Base-by-base conservation (phyloP, 1,284 basidiomycete species). In the Afroboletus lepidellus region DNA sequence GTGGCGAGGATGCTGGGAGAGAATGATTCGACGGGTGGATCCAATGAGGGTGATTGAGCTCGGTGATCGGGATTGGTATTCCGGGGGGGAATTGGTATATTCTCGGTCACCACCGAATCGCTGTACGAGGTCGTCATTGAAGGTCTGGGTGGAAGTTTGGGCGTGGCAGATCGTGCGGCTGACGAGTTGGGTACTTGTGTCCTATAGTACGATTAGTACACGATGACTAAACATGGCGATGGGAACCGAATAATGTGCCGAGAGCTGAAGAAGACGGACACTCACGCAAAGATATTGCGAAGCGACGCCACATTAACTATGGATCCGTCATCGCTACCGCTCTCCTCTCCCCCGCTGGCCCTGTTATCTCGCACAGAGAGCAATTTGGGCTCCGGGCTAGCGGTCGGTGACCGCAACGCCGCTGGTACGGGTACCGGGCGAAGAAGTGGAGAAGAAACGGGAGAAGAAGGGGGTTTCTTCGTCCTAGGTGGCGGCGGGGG, bases 401-500 rank as follows among this genome's bases (percentile, higher is more conserved):
- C 51, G 50, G 13, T 58, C 33, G 56, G 57, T 9, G 57, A 65
- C 58, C 50, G 47, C 29, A 60, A 58, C 24, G 58, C 54, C 12
- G 69, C 60, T 9, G 76, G 72, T 16, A 71, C 64, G 6, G 75
- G 73, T 3, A 74, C 72, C 1, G 78, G 76, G 12, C 72, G 71
- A 51, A 77, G 58, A n/a, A 76, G 66, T 18, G 79, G 76, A 4
- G 77, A 75, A 11, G 66, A 59, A 18, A 65, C 54, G 18, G 74
- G 71, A 6, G 76, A 74, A 0, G 63, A 61, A 6, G 69, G 58
- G 0, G 65, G 57, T 24, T 72, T 70, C 58, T 77, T 79, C 5
- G 71, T 66, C 15, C 78, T 74, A 15, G 73, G 57, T 15, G 78
- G 77, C 0, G 83, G 83, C 3, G 83, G 83, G 0, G 83, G 84